Evolutionary conservation across 208 protist genomes (phyloP), one percentile per base, ranked within the genome.

Genomic region (Crithidia acanthocephali): DNA sequence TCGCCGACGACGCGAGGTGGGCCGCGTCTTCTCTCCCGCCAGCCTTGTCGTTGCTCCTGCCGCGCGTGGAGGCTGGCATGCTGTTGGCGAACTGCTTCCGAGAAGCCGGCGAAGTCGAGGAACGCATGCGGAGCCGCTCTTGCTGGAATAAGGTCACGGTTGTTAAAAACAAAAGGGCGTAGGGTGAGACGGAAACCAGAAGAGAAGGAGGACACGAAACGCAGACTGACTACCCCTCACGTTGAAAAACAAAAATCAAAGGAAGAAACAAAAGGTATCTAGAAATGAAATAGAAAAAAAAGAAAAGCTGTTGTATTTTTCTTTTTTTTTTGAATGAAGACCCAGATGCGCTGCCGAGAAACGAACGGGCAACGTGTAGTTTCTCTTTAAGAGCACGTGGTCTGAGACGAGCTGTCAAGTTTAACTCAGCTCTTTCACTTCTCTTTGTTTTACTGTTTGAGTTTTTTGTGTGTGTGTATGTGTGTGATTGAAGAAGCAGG

Each of bases 41-140:
- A 1, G 27, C 58, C 2, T 15, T n/a, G 16, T 23, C 27, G 20
- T 30, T 10, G n/a, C 33, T 68, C 9, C 27, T 22, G 45, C 62
- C 62, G 30, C 48, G 48, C 8, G 33, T 57, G 23, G 62, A 68
- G 50, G 62, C 10, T 0, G 62, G 62, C 62, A 68, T 68, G 62
- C 62, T 68, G 62, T 47, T 68, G 5, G 62, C 62, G 2, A 68
- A 25, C 15, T 68, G 62, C 23, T 30, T 68, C 5, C 62, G 62
- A 3, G 62, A 58, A 9, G 32, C 35, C 18, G 62, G 62, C 2
- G 47, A 58, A 37, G 32, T 42, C n/a, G 62, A 68, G 10, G 48
- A 56, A 15, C 13, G 28, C 62, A 68, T 68, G 1, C n/a, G 22
- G 15, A 23, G 4, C 13, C 2, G 35, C 10, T 9, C 13, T 18